Percentiles rank a stretch among this genome's conserved stretches.
Evolutionary conservation across 345 rosid genomes (phyloP).

Genomic region (Syzygium jambos): DNA sequence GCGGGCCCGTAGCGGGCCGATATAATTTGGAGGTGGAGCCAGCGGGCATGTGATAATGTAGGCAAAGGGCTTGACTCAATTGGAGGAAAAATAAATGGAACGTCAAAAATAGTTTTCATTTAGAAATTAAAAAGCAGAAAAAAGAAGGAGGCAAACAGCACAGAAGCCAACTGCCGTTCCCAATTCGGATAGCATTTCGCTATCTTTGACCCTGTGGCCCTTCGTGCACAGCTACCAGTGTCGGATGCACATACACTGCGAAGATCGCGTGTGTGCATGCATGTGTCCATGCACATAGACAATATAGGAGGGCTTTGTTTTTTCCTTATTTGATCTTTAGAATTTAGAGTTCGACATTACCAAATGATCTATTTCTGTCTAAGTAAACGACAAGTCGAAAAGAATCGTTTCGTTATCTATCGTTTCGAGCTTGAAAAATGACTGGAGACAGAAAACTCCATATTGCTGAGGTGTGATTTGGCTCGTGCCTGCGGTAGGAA

Average conservation of each 20-base stretch:
- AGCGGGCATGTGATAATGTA: background rate
- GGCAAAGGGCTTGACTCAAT: background rate
- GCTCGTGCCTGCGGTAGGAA: background rate
- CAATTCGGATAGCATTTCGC: conserved; percentile 28
- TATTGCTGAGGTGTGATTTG: background rate
- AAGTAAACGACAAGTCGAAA: background rate
- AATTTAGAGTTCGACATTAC: background rate
- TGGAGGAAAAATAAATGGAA: background rate
- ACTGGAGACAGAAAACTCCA: background rate
- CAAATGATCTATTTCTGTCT: no score
- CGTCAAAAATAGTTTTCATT: background rate
- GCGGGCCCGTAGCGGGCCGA: no score
- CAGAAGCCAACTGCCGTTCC: conserved; percentile 8
- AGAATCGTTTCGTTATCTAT: background rate
- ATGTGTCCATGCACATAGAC: background rate
- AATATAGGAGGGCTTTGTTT: background rate
- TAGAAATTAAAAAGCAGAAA: background rate
- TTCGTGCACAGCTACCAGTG: background rate
- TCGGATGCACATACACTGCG: background rate
- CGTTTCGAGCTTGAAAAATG: background rate
- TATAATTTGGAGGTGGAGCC: background rate
- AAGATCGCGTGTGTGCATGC: background rate
- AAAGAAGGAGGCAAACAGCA: background rate
- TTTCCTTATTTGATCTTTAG: background rate
- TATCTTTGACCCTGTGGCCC: conserved; percentile 34